Conservation (phyloP, 2,329 filamentous ascomycete species). For the Hypoxylon sp. region DNA sequence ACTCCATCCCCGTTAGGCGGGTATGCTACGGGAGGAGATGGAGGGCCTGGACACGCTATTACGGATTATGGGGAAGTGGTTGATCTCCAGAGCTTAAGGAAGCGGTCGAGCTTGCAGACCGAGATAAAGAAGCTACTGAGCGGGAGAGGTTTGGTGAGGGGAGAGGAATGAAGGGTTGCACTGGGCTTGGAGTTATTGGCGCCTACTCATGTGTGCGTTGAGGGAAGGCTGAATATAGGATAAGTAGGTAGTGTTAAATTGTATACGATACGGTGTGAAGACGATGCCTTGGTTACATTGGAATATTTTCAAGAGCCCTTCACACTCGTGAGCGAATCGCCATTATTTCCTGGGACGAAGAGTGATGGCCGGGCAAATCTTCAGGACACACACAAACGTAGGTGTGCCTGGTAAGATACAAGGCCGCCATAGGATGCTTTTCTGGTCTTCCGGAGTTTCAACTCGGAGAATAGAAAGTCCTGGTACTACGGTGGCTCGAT, state of each 20-base stretch:
- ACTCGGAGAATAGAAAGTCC: too few species aligned
- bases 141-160: slow-evolving; percentile 15
- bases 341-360: background rate
- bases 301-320: background rate
- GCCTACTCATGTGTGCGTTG: background rate
- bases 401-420: background rate
- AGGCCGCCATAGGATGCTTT: background rate
- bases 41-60: slow-evolving; percentile 11
- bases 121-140: slow-evolving; percentile 43
- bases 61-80: slow-evolving; percentile 28
- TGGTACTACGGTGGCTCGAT: too few species aligned
- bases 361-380: background rate
- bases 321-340: background rate
- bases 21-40: background rate
- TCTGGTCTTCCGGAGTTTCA: background rate
- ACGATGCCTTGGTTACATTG: background rate
- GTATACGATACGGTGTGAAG: slow-evolving; percentile 8
- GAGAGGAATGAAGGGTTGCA: background rate
- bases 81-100: slow-evolving; percentile 31
- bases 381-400: background rate
- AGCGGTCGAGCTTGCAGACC: slow-evolving; percentile 37
- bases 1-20: slow-evolving; percentile 23
- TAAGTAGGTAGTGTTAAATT: slow-evolving; percentile 16
- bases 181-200: background rate
- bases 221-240: background rate